phyloP scores from a whole-genome alignment of 257 asterid genomes.

The Solanum dulcamara region DNA sequence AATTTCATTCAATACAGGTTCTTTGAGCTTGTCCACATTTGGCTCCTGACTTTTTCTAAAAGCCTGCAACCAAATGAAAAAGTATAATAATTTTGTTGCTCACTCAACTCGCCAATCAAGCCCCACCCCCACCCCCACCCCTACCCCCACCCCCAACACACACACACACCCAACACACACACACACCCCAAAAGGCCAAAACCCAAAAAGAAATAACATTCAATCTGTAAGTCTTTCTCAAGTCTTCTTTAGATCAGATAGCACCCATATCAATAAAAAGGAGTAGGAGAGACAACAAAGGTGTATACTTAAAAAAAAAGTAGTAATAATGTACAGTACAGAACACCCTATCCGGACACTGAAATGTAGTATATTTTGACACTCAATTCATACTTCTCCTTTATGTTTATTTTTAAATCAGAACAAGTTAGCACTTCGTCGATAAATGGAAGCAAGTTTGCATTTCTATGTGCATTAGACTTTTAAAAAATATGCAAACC shows the following conservation, averaged over 20 bases:
- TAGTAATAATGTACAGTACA: not conserved
- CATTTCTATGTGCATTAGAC: not conserved
- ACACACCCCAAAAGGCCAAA: not conserved
- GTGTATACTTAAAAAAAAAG: not conserved
- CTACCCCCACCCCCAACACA: too few relatives aligned
- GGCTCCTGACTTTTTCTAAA: slow-evolving; percentile 89
- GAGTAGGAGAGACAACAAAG: not conserved
- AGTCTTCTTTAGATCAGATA: not conserved
- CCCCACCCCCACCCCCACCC: not conserved
- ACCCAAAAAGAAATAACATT: not conserved
- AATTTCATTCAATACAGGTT: slow-evolving; percentile 61
- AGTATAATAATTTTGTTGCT: not conserved
- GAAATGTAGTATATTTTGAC: not conserved
- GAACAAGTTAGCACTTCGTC: not conserved
- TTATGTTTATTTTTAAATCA: not conserved
- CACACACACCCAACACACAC: not conserved
- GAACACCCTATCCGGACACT: not conserved
- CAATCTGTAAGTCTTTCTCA: not conserved
- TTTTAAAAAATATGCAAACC: not conserved
- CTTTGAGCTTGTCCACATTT: slow-evolving; percentile 60
- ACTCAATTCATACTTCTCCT: not conserved
- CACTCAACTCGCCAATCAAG: not conserved
- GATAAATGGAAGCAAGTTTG: not conserved
- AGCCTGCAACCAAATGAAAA: slow-evolving; percentile 30
- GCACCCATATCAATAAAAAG: not conserved